These are phyloP conservation scores for Kregervanrija fluxuum DNA, from an alignment of 805 yeast genomes.

Conservation along the genomic window DNA sequence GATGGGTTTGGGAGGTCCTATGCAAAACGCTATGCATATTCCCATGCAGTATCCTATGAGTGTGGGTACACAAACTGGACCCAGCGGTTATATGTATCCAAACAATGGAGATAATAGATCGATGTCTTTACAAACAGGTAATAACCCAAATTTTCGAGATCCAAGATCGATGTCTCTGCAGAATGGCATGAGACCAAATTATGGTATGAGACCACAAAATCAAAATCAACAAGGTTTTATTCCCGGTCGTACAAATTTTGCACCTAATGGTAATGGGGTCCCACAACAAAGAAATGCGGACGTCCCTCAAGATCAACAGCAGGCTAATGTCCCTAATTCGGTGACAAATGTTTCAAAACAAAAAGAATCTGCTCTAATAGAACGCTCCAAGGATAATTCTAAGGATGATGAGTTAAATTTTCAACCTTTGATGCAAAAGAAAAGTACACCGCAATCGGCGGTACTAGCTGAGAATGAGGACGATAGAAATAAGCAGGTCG, in stretches of 20 bases:
- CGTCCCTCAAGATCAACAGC: too few species aligned
- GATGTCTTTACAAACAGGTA: constrained; percentile 12
- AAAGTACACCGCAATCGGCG: background rate
- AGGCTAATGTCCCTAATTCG: too few species aligned
- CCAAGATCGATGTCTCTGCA: constrained; percentile 25
- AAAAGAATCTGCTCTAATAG: too few species aligned
- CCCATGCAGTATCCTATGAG: constrained; percentile 1
- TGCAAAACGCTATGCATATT: background rate
- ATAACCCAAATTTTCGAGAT: constrained; percentile 9
- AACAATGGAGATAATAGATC: constrained; percentile 1
- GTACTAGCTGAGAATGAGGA: background rate
- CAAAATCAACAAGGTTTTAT: too few species aligned
- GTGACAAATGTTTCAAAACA: too few species aligned
- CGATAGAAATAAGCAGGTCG: background rate
- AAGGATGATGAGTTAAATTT: too few species aligned
- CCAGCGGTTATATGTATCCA: background rate
- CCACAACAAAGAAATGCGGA: too few species aligned
- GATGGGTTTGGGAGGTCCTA: background rate
- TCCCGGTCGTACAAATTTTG: too few species aligned
- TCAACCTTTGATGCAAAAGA: background rate
- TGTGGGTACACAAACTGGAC: background rate
- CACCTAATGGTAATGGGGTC: too few species aligned
- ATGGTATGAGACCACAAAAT: too few species aligned
- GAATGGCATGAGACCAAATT: constrained; percentile 1
- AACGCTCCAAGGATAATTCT: too few species aligned